Evolutionary conservation across 1,284 basidiomycete species (phyloP).

Genomic region (Cryptococcus wingfieldii): DNA sequence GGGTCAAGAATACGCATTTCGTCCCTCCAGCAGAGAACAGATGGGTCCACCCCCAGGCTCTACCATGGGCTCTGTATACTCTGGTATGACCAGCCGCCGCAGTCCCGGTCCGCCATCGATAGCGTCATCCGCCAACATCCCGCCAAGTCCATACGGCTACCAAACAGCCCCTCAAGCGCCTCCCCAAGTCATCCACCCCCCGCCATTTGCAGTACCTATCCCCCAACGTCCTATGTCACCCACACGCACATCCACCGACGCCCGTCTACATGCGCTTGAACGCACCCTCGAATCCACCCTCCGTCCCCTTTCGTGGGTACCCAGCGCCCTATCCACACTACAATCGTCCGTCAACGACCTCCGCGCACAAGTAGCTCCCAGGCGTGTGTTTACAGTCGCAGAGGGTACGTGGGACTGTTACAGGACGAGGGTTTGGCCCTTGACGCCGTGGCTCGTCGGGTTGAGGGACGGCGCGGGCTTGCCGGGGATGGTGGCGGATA

Average conservation of each 20-base stretch:
- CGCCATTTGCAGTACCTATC: conserved; percentile 8
- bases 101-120: background rate
- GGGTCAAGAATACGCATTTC: conserved; percentile 22
- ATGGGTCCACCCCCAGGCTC: conserved; percentile 34
- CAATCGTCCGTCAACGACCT: conserved; percentile 14
- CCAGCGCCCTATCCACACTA: conserved; percentile 9
- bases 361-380: conserved; percentile 16
- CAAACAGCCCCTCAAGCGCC: conserved; percentile 6
- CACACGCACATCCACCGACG: background rate
- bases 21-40: conserved; percentile 30
- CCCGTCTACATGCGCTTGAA: background rate
- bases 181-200: conserved; percentile 13
- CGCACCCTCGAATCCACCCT: conserved; percentile 23
- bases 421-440: conserved; percentile 38
- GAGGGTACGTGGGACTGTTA: conserved; percentile 39
- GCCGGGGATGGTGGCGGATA: conserved; percentile 30
- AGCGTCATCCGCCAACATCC: background rate
- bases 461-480: conserved; percentile 34
- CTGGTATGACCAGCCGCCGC: background rate
- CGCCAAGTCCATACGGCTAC: background rate
- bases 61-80: conserved; percentile 11
- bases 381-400: conserved; percentile 20
- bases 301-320: conserved; percentile 16
- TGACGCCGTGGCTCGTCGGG: conserved; percentile 44
- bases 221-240: conserved; percentile 4